phyloP scores from a whole-genome alignment of 2,329 filamentous ascomycete genomes.

The Nectriaceae sp. region DNA sequence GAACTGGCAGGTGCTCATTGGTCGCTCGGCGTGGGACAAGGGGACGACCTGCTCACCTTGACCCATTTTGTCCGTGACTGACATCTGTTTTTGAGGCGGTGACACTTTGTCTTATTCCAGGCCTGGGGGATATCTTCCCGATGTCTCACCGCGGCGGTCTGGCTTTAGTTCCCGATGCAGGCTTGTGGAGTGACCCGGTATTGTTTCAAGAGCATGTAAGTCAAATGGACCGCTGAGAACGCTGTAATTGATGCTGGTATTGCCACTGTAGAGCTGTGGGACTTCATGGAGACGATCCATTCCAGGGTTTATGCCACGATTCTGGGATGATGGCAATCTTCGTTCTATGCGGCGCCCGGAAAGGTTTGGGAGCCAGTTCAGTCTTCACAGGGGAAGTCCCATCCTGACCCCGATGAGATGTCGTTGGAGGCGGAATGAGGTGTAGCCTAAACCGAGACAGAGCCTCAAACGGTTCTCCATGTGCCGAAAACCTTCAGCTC shows the following conservation, averaged over 20 bases:
- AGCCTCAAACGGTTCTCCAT: conserved; percentile 6
- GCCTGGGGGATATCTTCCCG: neutral
- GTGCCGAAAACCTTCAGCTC: conserved; percentile 12
- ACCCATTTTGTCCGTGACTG: neutral
- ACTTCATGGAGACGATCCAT: no score
- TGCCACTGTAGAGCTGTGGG: no score
- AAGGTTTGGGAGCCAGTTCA: no score
- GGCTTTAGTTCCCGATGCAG: neutral
- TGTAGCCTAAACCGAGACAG: neutral
- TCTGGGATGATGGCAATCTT: no score
- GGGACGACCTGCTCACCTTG: conserved; percentile 8
- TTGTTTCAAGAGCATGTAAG: neutral
- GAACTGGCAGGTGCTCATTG: conserved; percentile 2
- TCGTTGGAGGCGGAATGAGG: no score
- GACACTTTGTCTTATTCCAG: neutral
- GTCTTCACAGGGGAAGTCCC: no score
- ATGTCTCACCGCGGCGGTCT: conserved; percentile 8
- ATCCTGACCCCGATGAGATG: no score
- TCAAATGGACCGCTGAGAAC: neutral
- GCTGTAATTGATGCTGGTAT: no score
- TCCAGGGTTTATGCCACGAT: no score
- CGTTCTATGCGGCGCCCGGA: no score
- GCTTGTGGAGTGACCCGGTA: conserved; percentile 1
- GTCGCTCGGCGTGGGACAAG: neutral
- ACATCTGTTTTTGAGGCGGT: conserved; percentile 7